A percentile compares a stretch with the other conserved stretches of the same genome.
Evolutionary conservation across 106 monocot species (phyloP).

Genomic region (Phalaenopsis aphrodite): DNA sequence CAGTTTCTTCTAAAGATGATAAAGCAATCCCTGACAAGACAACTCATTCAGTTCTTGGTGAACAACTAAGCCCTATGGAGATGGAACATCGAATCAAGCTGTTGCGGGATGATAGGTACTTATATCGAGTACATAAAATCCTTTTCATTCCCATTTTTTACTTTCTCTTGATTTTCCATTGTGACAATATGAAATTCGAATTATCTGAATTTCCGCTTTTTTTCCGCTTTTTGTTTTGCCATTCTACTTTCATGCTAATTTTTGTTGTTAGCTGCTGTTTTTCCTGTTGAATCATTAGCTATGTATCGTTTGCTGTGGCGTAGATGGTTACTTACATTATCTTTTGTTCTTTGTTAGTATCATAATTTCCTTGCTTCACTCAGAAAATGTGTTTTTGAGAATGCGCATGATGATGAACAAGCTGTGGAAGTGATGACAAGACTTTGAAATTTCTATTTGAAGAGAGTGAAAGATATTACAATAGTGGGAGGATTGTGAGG

Average conservation of each 20-base stretch:
- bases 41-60: conserved; percentile 24
- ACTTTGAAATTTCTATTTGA: background rate
- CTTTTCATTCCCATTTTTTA: background rate
- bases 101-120: conserved; percentile 74
- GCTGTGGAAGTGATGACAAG: background rate
- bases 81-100: conserved; percentile 81
- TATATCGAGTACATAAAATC: background rate
- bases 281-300: too few relatives aligned
- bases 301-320: too few relatives aligned
- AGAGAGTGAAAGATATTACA: background rate
- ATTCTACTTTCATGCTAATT: background rate
- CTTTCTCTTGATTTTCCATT: background rate
- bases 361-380: background rate
- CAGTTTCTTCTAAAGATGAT: conserved; percentile 18
- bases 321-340: too few relatives aligned
- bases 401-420: background rate
- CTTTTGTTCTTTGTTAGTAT: too few relatives aligned
- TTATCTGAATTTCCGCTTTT: background rate
- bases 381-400: background rate
- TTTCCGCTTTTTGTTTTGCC: background rate
- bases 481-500: too few relatives aligned
- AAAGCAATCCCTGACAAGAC: conserved; percentile 25
- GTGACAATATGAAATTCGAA: background rate
- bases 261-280: background rate
- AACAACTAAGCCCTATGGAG: conserved; percentile 70